Evolutionary conservation across 331 rosid species (phyloP).

Genomic region (Cydonia oblonga): DNA sequence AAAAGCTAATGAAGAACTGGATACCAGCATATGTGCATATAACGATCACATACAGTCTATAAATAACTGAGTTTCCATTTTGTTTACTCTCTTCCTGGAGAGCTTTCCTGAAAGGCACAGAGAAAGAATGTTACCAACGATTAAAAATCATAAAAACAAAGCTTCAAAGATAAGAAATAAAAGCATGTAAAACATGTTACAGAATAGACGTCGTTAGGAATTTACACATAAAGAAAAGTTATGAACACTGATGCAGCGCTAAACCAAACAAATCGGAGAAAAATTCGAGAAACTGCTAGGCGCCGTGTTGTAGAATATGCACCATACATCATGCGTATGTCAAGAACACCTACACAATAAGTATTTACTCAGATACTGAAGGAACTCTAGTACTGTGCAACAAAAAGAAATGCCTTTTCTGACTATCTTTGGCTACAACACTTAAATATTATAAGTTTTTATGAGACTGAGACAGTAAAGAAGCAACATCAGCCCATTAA

Average conservation of each 20-base stretch:
- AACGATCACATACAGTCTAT: conserved; percentile 51
- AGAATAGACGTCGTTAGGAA: not conserved
- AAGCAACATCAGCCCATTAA: not conserved
- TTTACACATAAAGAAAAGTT: conserved; percentile 74
- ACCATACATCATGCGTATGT: conserved; percentile 87
- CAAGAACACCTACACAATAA: conserved; percentile 65
- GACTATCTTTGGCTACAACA: not conserved
- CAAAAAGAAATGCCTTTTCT: not conserved
- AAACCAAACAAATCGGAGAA: conserved; percentile 84
- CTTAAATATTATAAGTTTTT: not conserved
- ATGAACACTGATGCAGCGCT: conserved; percentile 56
- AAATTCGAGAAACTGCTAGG: conserved; percentile 63
- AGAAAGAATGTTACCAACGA: conserved; percentile 12
- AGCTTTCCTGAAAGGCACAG: conserved; percentile 57
- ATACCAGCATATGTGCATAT: conserved; percentile 83
- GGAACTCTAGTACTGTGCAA: not conserved
- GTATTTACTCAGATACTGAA: conserved; percentile 3
- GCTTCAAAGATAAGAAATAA: not conserved
- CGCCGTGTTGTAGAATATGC: conserved; percentile 81
- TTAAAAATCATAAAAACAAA: not conserved
- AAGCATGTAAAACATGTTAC: conserved; percentile 2
- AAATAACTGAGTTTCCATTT: conserved; percentile 36
- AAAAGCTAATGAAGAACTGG: conserved; percentile 64
- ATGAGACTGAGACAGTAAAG: not conserved
- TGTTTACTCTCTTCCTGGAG: conserved; percentile 62